These are phyloP conservation scores for Paragyromitra xinjiangensis DNA, from an alignment of 495 filamentous ascomycete species.

Conservation along the genomic window DNA sequence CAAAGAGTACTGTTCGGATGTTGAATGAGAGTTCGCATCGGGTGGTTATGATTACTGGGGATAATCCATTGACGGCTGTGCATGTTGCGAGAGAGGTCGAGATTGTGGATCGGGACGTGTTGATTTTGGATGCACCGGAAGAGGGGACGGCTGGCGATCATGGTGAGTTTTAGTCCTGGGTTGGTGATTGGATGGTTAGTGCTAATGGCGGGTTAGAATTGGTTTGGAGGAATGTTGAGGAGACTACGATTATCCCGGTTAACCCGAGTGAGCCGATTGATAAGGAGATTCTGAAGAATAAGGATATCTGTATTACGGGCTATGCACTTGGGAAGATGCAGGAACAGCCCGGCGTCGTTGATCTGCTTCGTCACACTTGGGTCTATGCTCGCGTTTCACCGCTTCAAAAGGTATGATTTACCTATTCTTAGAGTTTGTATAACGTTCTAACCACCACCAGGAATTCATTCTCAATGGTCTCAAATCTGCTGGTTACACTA, in stretches of 20 bases:
- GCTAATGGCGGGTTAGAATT: conserved; percentile 62
- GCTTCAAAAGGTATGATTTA: conserved; percentile 79
- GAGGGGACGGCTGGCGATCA: conserved; percentile 78
- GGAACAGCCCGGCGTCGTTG: conserved; percentile 73
- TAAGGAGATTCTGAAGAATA: conserved; percentile 78
- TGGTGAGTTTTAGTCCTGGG: conserved; percentile 31
- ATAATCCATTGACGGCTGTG: conserved; percentile 95
- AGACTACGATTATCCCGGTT: conserved; percentile 85
- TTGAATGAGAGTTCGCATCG: conserved; percentile 98
- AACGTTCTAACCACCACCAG: conserved; percentile 58
- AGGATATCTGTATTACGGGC: conserved; percentile 95
- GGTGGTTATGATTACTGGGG: conserved; percentile 98
- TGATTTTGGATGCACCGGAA: conserved; percentile 95
- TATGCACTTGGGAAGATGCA: conserved; percentile 93
- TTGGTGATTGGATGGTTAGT: not conserved
- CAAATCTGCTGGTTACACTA: conserved; percentile 96
- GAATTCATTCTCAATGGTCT: conserved; percentile 90
- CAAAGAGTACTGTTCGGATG: conserved; percentile 92
- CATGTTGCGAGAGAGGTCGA: conserved; percentile 96
- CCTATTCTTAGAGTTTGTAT: conserved; percentile 4
- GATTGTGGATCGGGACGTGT: conserved; percentile 93
- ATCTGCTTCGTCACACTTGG: conserved; percentile 88
- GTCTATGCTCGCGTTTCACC: conserved; percentile 98
- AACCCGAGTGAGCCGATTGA: conserved; percentile 84
- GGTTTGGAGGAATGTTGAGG: conserved; percentile 95